A percentile compares a stretch with the other conserved stretches of the same genome.
These are phyloP conservation scores for Dalbergia cultrata DNA, from an alignment of 306 rosid species.

Conservation along the genomic window DNA sequence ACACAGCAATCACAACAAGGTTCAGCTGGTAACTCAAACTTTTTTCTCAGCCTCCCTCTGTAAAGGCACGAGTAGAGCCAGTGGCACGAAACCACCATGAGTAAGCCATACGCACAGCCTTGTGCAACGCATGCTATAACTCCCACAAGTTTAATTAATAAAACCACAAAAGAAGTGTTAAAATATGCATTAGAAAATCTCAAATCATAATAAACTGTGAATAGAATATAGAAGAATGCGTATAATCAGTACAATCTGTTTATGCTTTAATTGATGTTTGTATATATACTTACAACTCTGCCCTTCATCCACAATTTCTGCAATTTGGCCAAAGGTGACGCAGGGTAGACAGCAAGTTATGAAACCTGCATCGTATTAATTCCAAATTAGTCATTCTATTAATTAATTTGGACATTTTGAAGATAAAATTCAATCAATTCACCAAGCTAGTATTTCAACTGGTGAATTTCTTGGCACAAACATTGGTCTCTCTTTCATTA, in stretches of 20 bases:
- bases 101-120: conserved; percentile 52
- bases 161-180: not conserved
- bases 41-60: conserved; percentile 52
- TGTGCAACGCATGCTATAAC: conserved; percentile 51
- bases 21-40: conserved; percentile 48
- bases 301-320: conserved; percentile 57
- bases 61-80: conserved; percentile 54
- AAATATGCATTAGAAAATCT: not conserved
- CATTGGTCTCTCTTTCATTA: too few relatives aligned
- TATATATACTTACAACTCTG: conserved; percentile 47
- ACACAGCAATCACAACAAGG: conserved; percentile 62
- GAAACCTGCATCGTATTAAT: conserved; percentile 45
- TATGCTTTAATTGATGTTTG: not conserved
- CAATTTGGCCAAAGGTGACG: conserved; percentile 60
- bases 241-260: not conserved
- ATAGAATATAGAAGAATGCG: not conserved
- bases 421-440: not conserved
- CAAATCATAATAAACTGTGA: not conserved
- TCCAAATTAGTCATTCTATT: not conserved
- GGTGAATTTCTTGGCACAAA: not conserved
- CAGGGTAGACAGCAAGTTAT: conserved; percentile 58
- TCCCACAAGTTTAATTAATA: not conserved
- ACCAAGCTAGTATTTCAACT: not conserved
- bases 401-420: not conserved
- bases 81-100: conserved; percentile 47